Conservation (phyloP, 371 early-diverging fungal genomes). For the Mucor piriformis region DNA sequence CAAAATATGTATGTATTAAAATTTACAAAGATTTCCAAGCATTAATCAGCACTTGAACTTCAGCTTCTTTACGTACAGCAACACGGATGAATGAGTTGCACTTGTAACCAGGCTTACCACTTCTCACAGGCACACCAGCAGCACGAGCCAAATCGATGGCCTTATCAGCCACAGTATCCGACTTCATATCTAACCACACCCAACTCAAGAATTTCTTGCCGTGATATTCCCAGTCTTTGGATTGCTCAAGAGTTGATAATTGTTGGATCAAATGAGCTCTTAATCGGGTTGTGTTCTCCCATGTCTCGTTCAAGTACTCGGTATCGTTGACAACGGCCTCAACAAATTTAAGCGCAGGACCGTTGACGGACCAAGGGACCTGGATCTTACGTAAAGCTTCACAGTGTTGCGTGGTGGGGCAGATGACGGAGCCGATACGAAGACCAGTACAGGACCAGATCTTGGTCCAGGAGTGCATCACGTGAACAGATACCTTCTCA, state of each 20-base stretch:
- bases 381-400: constrained; percentile 71
- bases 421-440: constrained; percentile 84
- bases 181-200: constrained; percentile 81
- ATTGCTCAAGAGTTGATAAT: constrained; percentile 36
- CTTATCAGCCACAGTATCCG: constrained; percentile 54
- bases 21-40: constrained; percentile 66
- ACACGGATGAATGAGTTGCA: constrained; percentile 76
- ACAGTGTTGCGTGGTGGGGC: constrained; percentile 75
- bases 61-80: constrained; percentile 74
- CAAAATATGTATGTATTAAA: constrained; percentile 1
- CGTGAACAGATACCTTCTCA: constrained; percentile 73
- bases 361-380: constrained; percentile 91
- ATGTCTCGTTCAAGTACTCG: constrained; percentile 72
- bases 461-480: constrained; percentile 92
- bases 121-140: constrained; percentile 84
- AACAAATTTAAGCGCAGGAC: constrained; percentile 79
- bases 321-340: constrained; percentile 73
- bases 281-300: constrained; percentile 71
- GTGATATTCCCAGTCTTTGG: constrained; percentile 64
- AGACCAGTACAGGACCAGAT: constrained; percentile 90
- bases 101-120: constrained; percentile 80
- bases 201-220: constrained; percentile 81
- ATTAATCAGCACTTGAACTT: constrained; percentile 61
- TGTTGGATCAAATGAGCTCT: constrained; percentile 64
- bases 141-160: constrained; percentile 67